Percentiles rank a stretch among this genome's conserved stretches.
Evolutionary conservation across 148 eudicot genomes (phyloP).

Genomic region (Vaccinium myrtillus): DNA sequence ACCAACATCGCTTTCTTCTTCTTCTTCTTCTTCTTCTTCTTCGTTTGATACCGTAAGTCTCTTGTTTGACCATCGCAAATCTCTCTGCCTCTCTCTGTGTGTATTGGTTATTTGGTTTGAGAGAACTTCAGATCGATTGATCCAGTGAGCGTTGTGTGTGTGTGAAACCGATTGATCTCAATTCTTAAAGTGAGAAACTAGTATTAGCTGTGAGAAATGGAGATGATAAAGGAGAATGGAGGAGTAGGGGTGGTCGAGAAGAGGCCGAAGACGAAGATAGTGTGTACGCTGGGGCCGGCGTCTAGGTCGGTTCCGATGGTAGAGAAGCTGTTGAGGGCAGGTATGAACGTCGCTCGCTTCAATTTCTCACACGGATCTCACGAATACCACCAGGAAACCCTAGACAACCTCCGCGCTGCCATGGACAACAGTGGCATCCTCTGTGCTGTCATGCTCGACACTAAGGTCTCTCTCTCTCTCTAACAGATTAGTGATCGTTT

Average conservation of each 20-base stretch:
- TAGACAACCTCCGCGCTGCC: conserved; percentile 41
- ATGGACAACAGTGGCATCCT: conserved; percentile 50
- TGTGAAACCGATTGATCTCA: neutral
- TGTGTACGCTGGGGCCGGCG: conserved; percentile 51
- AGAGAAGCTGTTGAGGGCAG: conserved; percentile 45
- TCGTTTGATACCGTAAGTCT: neutral
- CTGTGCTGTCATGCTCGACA: conserved; percentile 54
- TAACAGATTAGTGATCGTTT: neutral
- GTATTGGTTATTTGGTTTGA: neutral
- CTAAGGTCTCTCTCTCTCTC: conserved; percentile 20
- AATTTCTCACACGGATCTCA: conserved; percentile 53
- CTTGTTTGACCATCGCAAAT: neutral
- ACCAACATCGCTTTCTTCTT: neutral
- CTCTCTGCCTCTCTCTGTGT: neutral
- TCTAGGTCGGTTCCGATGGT: conserved; percentile 44
- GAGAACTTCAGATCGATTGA: conserved; percentile 3
- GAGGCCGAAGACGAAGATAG: conserved; percentile 53
- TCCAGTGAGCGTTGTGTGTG: neutral
- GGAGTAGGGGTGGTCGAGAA: neutral
- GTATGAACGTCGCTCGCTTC: conserved; percentile 56
- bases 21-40: neutral
- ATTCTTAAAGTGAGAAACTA: neutral
- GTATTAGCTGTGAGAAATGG: conserved; percentile 2
- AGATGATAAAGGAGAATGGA: conserved; percentile 1
- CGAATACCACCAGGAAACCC: conserved; percentile 53